phyloP scores from a whole-genome alignment of 2,329 filamentous ascomycete species.

The Phoma sp. region DNA sequence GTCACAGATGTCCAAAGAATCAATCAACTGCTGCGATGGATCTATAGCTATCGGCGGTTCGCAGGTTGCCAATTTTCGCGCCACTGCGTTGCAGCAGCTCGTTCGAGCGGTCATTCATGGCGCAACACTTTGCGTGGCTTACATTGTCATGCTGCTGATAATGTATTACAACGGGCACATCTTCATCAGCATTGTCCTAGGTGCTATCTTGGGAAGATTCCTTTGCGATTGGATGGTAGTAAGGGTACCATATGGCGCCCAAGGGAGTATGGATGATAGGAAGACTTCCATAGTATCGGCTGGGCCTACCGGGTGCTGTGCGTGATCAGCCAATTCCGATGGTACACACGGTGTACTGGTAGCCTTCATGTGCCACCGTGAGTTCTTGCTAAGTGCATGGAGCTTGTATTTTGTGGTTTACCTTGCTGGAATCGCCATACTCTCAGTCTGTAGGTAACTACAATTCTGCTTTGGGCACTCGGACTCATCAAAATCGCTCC shows the following conservation, averaged over 20 bases:
- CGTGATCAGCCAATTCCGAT: neutral
- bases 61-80: conserved; percentile 51
- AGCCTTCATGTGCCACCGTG: no score
- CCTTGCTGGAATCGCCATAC: no score
- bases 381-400: no score
- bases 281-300: conserved; percentile 26
- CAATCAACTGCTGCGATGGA: conserved; percentile 33
- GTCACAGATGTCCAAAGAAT: conserved; percentile 23
- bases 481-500: no score
- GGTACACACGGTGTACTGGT: neutral
- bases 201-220: conserved; percentile 74
- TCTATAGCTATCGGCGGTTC: conserved; percentile 25
- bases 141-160: conserved; percentile 76
- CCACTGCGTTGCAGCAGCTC: conserved; percentile 69
- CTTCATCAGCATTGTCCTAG: conserved; percentile 81
- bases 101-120: conserved; percentile 71
- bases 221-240: conserved; percentile 69
- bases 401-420: no score
- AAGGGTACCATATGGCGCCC: conserved; percentile 29
- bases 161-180: conserved; percentile 75
- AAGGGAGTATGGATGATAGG: conserved; percentile 32
- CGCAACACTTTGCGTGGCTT: conserved; percentile 74
- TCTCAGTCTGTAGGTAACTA: no score
- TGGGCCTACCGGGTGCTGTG: conserved; percentile 40
- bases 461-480: no score